phyloP scores from a whole-genome alignment of 495 filamentous ascomycete genomes.

The Annulohypoxylon bovei region DNA sequence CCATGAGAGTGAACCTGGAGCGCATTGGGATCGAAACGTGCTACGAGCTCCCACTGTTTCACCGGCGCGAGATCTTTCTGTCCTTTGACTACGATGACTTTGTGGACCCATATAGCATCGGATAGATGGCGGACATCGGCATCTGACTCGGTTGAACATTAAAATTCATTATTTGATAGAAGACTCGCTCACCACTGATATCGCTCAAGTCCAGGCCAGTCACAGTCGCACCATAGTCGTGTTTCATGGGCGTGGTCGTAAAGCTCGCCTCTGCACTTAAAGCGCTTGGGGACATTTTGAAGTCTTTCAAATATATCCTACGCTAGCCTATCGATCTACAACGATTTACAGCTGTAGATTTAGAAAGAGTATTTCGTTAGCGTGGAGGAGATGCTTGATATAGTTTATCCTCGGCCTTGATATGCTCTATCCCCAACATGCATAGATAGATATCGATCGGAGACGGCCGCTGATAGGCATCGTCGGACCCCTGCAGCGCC shows the following conservation, averaged over 20 bases:
- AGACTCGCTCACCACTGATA: slow-evolving; percentile 31
- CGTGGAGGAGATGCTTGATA: not conserved
- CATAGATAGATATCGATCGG: slow-evolving; percentile 29
- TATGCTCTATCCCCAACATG: slow-evolving; percentile 25
- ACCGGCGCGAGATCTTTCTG: slow-evolving; percentile 50
- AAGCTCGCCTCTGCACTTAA: slow-evolving; percentile 30
- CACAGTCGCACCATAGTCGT: slow-evolving; percentile 43
- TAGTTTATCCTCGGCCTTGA: slow-evolving; percentile 9
- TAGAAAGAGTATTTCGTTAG: not conserved
- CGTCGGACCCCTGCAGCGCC: slow-evolving; percentile 15
- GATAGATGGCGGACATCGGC: slow-evolving; percentile 49
- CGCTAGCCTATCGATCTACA: not conserved
- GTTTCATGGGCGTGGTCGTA: slow-evolving; percentile 39
- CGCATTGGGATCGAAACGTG: slow-evolving; percentile 51
- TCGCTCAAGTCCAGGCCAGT: slow-evolving; percentile 45
- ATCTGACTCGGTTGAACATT: slow-evolving; percentile 36
- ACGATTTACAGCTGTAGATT: not conserved
- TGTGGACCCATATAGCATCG: slow-evolving; percentile 52
- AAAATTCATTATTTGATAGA: not conserved
- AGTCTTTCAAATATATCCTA: not conserved
- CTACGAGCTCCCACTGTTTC: slow-evolving; percentile 56
- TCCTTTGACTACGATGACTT: slow-evolving; percentile 52
- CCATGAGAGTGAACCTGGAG: slow-evolving; percentile 52
- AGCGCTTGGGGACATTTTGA: slow-evolving; percentile 33
- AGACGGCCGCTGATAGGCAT: slow-evolving; percentile 32